Evolutionary conservation across 2,329 filamentous ascomycete species (phyloP).

Genomic region (Pseudogymnoascus destructans): DNA sequence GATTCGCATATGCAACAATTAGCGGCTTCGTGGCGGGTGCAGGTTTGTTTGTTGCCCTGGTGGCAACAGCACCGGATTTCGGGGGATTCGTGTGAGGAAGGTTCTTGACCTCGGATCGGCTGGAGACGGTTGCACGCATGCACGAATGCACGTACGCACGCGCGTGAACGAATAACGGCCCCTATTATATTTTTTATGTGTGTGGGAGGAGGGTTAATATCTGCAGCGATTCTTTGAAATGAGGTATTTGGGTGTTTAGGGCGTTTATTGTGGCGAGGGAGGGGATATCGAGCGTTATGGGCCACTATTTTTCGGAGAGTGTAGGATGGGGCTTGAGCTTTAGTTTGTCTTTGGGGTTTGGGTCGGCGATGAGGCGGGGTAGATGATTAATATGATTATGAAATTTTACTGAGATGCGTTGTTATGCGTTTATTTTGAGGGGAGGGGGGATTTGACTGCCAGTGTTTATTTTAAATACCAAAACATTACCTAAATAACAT

Average conservation of each 20-base stretch:
- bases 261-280: not conserved
- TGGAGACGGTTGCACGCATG: not conserved
- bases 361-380: not conserved
- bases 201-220: not conserved
- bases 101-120: not conserved
- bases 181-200: not conserved
- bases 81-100: not conserved
- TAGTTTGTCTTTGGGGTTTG: not conserved
- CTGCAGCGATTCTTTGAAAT: not conserved
- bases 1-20: not conserved
- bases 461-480: too few relatives aligned
- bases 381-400: conserved; percentile 8
- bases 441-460: not conserved
- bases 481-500: too few relatives aligned
- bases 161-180: not conserved
- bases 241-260: not conserved
- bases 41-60: not conserved
- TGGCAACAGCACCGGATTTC: not conserved
- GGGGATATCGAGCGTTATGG: not conserved
- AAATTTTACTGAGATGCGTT: not conserved
- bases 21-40: not conserved
- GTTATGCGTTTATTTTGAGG: not conserved
- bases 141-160: not conserved
- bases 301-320: not conserved
- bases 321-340: not conserved